A percentile compares a stretch with the other conserved stretches of the same genome.
These are phyloP conservation scores for Pseudocercospora cruenta DNA, from an alignment of 2,329 filamentous ascomycete species.

Conservation along the genomic window DNA sequence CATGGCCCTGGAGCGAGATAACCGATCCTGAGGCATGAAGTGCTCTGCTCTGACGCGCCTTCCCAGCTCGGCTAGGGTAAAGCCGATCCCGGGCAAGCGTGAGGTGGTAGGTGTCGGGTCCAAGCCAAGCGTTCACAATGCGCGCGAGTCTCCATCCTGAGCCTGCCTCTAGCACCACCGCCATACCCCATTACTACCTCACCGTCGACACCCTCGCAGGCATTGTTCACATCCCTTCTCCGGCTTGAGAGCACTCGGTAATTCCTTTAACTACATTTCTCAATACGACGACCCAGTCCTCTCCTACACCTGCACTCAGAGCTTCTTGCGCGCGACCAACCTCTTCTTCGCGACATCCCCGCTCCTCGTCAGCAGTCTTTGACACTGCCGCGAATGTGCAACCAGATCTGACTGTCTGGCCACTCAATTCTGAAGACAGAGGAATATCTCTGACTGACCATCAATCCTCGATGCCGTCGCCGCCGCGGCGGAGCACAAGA, in stretches of 20 bases:
- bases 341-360: not conserved
- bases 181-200: not conserved
- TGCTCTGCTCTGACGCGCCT: not conserved
- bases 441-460: not conserved
- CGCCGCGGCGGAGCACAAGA: conserved; percentile 80
- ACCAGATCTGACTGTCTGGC: not conserved
- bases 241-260: not conserved
- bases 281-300: not conserved
- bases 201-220: not conserved
- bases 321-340: conserved; percentile 8
- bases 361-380: conserved; percentile 1
- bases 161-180: not conserved
- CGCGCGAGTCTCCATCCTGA: not conserved
- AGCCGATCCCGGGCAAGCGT: not conserved
- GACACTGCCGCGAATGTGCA: not conserved
- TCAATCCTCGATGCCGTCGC: conserved; percentile 34
- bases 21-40: not conserved
- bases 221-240: not conserved
- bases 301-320: conserved; percentile 7
- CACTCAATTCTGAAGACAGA: not conserved
- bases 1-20: not conserved
- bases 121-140: not conserved
- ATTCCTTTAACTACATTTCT: not conserved
- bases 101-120: not conserved
- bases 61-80: not conserved